Base-by-base conservation (phyloP, 2,329 filamentous ascomycete species). In the Nannizzia gypsea region DNA sequence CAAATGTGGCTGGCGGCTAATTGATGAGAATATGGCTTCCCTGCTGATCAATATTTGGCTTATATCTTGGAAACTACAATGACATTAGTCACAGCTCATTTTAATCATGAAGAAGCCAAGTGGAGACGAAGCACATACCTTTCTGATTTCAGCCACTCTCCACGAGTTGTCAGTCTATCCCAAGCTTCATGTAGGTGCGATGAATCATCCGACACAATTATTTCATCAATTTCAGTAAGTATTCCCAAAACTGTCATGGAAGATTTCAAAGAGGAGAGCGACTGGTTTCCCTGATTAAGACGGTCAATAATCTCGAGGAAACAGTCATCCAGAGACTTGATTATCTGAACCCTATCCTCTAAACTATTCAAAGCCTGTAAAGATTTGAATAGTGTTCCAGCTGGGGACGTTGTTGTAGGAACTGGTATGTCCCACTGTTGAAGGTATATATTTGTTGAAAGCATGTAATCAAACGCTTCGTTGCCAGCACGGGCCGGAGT, bases 391-490 rank as follows among this genome's bases (percentile, higher is more conserved):
- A 92, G 77, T 0, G 83, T 85, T 2, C 86, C 84, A 1, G 85
- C 79, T 59, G 86, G 83, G 11, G 80, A 77, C 56, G 80, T 82
- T 2, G 79, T 75, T 6, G 80, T 77, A 0, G 90, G 88, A 0
- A 85, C 84, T 13, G 89, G 88, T 20, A 97, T 80, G 69, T 96
- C 91, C 93, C 93, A 99, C 67, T 92, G 87, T 65, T 93, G 90
- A 15, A 97, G 78, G 64, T 87, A 87, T 62, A 89, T 83, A 20
- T 91, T 90, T 4, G 89, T 89, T 58, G 84, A 82, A 64, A 95
- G 87, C 58, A 89, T 89, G 63, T 81, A 87, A 54, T 90, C 86
- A 6, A 88, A 76, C 0, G 83, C 83, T 6, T 80, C 74, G 1
- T 68, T 64, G 6, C 63, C 63, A 31, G 70, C 68, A 3, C 81